Conservation (phyloP, 805 yeast genomes). For the Candida coleopterorum region DNA sequence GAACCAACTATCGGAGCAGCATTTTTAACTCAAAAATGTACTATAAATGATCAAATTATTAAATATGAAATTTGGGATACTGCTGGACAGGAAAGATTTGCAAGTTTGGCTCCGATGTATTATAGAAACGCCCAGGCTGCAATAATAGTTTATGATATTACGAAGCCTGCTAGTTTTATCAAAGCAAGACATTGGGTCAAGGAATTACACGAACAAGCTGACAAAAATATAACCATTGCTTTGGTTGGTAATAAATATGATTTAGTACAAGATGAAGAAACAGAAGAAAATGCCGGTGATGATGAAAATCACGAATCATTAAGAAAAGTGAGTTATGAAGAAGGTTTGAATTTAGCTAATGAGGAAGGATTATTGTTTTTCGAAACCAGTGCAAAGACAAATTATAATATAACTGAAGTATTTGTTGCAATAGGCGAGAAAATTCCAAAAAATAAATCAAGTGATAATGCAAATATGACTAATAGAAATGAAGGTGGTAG, state of each 20-base stretch:
- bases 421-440: conserved; percentile 85
- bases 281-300: conserved; percentile 9
- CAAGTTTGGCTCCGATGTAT: conserved; percentile 94
- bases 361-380: conserved; percentile 88
- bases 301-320: conserved; percentile 42
- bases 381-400: conserved; percentile 92
- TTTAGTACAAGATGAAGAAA: conserved; percentile 53
- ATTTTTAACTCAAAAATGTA: conserved; percentile 87
- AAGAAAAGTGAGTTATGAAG: conserved; percentile 79
- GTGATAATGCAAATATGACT: conserved; percentile 12
- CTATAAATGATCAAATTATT: conserved; percentile 78
- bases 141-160: conserved; percentile 88
- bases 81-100: conserved; percentile 97
- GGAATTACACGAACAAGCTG: conserved; percentile 91
- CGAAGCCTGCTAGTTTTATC: conserved; percentile 90
- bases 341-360: conserved; percentile 81
- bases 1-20: conserved; percentile 99
- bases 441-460: conserved; percentile 62
- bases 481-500: conserved; percentile 25
- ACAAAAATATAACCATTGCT: conserved; percentile 88
- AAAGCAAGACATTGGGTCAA: conserved; percentile 98
- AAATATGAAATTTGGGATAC: conserved; percentile 96
- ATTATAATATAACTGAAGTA: conserved; percentile 84
- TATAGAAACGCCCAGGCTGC: conserved; percentile 98
- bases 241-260: conserved; percentile 92